Percentiles rank a stretch among this genome's conserved stretches.
Evolutionary conservation across 345 rosid species (phyloP).

Genomic region (Gynandropsis gynandra): DNA sequence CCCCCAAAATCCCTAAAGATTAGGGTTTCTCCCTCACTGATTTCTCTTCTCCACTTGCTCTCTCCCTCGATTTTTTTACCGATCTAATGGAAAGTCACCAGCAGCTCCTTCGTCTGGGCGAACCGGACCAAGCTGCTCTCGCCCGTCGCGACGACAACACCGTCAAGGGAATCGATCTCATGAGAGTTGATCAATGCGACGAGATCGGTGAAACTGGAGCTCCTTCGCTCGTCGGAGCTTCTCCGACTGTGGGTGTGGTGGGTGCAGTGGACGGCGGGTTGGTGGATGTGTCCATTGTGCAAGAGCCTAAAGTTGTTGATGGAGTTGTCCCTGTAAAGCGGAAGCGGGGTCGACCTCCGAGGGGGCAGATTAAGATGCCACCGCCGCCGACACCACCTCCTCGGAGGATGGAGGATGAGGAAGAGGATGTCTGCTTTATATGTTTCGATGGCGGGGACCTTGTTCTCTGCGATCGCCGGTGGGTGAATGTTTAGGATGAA

Average conservation of each 20-base stretch:
- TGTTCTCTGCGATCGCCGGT: conserved; percentile 98
- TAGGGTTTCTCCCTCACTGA: conserved; percentile 46
- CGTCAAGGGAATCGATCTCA: conserved; percentile 30
- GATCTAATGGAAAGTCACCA: conserved; percentile 35
- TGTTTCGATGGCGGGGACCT: conserved; percentile 98
- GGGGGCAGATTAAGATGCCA: conserved; percentile 21
- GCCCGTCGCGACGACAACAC: conserved; percentile 24
- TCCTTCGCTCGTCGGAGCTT: conserved; percentile 34
- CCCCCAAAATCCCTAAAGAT: conserved; percentile 27
- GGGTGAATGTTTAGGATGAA: conserved; percentile 24
- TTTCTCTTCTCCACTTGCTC: conserved; percentile 14
- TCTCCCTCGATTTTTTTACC: conserved; percentile 7
- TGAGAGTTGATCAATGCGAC: conserved; percentile 53
- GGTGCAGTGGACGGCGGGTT: conserved; percentile 4
- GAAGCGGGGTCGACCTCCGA: conserved; percentile 79
- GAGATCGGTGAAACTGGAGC: conserved; percentile 32
- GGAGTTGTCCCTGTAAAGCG: conserved; percentile 38
- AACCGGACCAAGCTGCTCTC: conserved; percentile 17
- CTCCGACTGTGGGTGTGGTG: conserved; percentile 7
- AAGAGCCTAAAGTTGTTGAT: conserved; percentile 14
- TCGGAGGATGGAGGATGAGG: conserved; percentile 42
- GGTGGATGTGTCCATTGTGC: conserved; percentile 24
- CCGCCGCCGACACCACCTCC: conserved; percentile 14
- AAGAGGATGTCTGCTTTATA: conserved; percentile 96
- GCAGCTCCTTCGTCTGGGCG: conserved; percentile 24